Conservation (phyloP, 371 early-diverging fungal species). For the Rhizopus microsporus region DNA sequence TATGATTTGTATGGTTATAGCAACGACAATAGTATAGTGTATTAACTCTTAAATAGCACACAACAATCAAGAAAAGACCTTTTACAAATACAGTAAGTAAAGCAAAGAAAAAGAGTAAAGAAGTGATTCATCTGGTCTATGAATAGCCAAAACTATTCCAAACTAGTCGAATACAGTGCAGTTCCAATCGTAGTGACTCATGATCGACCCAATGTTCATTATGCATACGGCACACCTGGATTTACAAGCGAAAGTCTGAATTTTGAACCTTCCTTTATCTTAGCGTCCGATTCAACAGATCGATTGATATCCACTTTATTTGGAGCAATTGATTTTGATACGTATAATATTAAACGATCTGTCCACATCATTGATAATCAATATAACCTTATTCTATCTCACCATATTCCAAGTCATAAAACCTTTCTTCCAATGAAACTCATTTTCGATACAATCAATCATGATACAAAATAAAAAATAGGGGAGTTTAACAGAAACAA, state of each 20-base stretch:
- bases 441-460: background rate
- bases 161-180: conserved; percentile 11
- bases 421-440: conserved; percentile 14
- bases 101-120: background rate
- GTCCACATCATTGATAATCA: conserved; percentile 13
- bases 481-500: background rate
- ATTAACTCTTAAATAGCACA: conserved; percentile 5
- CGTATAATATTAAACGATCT: conserved; percentile 10
- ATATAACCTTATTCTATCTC: conserved; percentile 3
- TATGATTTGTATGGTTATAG: conserved; percentile 28
- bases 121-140: background rate
- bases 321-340: conserved; percentile 9
- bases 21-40: background rate
- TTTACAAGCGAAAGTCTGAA: conserved; percentile 6
- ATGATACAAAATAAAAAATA: background rate
- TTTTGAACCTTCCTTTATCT: conserved; percentile 20
- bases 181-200: conserved; percentile 21
- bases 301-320: conserved; percentile 14
- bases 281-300: conserved; percentile 17
- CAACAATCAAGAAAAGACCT: conserved; percentile 19
- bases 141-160: conserved; percentile 7
- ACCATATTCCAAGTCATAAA: conserved; percentile 1
- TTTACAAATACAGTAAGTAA: conserved; percentile 21
- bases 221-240: conserved; percentile 15
- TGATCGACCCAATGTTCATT: conserved; percentile 17